These are phyloP conservation scores for Ascomycota sp. DNA, from an alignment of 2,329 filamentous ascomycete species.

Conservation along the genomic window DNA sequence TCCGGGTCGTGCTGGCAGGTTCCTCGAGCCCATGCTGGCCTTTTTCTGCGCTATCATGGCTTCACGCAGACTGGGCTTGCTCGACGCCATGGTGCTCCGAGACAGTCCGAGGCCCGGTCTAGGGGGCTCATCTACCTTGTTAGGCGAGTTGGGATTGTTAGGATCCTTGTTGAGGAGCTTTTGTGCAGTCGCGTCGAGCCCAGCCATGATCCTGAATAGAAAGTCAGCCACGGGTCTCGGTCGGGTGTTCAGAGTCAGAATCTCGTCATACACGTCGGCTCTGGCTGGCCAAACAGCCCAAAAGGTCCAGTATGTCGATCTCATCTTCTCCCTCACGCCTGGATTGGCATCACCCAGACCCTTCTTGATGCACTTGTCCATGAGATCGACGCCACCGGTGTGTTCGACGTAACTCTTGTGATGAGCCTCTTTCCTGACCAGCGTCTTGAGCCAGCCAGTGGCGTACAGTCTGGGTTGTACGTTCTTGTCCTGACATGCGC, in stretches of 20 bases:
- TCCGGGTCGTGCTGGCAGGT: conserved; percentile 34
- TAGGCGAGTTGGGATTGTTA: conserved; percentile 54
- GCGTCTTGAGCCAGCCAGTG: conserved; percentile 63
- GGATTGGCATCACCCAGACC: conserved; percentile 80
- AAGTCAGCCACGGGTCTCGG: conserved; percentile 5
- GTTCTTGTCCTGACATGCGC: conserved; percentile 81
- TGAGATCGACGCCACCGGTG: conserved; percentile 57
- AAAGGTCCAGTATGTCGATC: conserved; percentile 74
- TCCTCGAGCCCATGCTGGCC: conserved; percentile 24
- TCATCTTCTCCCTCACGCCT: conserved; percentile 68
- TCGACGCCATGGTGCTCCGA: conserved; percentile 35
- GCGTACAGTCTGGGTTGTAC: conserved; percentile 65
- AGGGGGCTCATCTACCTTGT: conserved; percentile 27
- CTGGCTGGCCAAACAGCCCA: conserved; percentile 55
- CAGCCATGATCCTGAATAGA: conserved; percentile 46
- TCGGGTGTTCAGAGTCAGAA: too few species aligned
- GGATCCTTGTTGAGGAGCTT: conserved; percentile 65
- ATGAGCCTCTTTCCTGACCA: conserved; percentile 55
- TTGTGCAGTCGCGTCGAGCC: conserved; percentile 59
- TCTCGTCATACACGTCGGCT: conserved; percentile 44
- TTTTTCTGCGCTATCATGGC: conserved; percentile 69
- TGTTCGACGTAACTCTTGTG: conserved; percentile 76
- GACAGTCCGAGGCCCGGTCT: conserved; percentile 40
- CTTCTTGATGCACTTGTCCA: conserved; percentile 79
- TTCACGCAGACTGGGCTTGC: conserved; percentile 55